phyloP scores from a whole-genome alignment of 192 early-diverging fungal genomes.

The Podila minutissima region DNA sequence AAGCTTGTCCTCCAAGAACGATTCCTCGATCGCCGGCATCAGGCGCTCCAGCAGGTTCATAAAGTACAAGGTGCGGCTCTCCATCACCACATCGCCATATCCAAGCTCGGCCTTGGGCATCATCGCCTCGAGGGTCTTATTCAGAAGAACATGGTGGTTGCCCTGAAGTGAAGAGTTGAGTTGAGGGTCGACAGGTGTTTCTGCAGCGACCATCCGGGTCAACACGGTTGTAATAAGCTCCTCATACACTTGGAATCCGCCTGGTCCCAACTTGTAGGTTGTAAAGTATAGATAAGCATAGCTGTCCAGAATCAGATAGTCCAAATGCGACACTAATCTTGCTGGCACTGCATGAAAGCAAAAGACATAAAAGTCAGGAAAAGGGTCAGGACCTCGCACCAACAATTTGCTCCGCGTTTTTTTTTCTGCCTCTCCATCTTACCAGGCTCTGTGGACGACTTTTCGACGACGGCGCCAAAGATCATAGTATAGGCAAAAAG shows the following conservation, averaged over 20 bases:
- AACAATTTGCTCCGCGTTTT: too few species aligned
- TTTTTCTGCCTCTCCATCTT: not conserved
- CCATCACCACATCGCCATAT: slow-evolving; percentile 31
- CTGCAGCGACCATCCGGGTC: slow-evolving; percentile 46
- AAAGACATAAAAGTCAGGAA: not conserved
- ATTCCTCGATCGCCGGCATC: slow-evolving; percentile 54
- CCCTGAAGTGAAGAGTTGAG: not conserved
- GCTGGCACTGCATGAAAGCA: slow-evolving; percentile 11
- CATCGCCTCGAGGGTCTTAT: slow-evolving; percentile 31
- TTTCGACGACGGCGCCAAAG: slow-evolving; percentile 51
- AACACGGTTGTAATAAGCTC: slow-evolving; percentile 56
- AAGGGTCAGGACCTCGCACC: not conserved
- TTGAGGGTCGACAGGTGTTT: slow-evolving; percentile 2
- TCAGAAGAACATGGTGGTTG: slow-evolving; percentile 23
- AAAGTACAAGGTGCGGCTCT: slow-evolving; percentile 56
- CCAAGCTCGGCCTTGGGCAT: slow-evolving; percentile 31
- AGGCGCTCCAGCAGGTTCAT: slow-evolving; percentile 61
- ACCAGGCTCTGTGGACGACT: slow-evolving; percentile 23
- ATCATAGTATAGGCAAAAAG: slow-evolving; percentile 63
- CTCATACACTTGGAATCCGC: slow-evolving; percentile 61
- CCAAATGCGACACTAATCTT: slow-evolving; percentile 10
- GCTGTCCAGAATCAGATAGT: slow-evolving; percentile 48
- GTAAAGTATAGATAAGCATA: slow-evolving; percentile 63
- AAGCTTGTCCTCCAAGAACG: slow-evolving; percentile 54
- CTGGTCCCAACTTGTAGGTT: slow-evolving; percentile 52